Evolutionary conservation across 352 stramenopile genomes (phyloP), one percentile per base, ranked within the genome.

Genomic region (Phytophthora aleatoria): DNA sequence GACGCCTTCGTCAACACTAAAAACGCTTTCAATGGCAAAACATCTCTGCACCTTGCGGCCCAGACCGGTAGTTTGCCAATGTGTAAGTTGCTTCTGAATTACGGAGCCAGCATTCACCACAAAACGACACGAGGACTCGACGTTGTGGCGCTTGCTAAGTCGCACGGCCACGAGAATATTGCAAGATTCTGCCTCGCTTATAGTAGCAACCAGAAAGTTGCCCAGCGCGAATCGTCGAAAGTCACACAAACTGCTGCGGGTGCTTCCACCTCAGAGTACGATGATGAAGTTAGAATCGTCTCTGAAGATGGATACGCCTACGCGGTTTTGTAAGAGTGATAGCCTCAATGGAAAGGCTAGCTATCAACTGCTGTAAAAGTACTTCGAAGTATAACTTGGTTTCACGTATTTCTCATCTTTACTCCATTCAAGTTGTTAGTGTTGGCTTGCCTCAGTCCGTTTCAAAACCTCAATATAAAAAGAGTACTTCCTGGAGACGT

Each of bases 11-110:
- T 89, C 16, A 86, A 85, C 65, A 77, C 64, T 1, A 61, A 67
- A 38, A 85, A 87, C 45, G 43, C 66, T 4, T 76, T 79, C 58
- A 83, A 81, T 30, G 66, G 71, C 48, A 82, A 83, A 57, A 89
- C 82, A 1, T 76, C 81, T 15, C 56, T 89, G n/a, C 75, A 88
- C 16, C 76, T 89, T 12, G 82, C 79, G 0, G 77, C 81, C 0
- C 78, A 87, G 47, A 71, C 56, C 3, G 82, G 82, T n/a, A 79
- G 74, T 58, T 58, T 75, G 43, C 53, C 56, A 12, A 84, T 87
- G 44, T 87, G 79, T 45, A 68, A 84, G 42, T 30, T 87, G 31
- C 66, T 90, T n/a, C 35, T 84, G 24, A 52, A 58, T 13, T 57
- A 76, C 41, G 71, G 72, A n/a, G 69, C 49, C 20, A 69, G 64